Evolutionary conservation across 495 filamentous ascomycete genomes (phyloP).

Genomic region (Hypoxylon fuscum): DNA sequence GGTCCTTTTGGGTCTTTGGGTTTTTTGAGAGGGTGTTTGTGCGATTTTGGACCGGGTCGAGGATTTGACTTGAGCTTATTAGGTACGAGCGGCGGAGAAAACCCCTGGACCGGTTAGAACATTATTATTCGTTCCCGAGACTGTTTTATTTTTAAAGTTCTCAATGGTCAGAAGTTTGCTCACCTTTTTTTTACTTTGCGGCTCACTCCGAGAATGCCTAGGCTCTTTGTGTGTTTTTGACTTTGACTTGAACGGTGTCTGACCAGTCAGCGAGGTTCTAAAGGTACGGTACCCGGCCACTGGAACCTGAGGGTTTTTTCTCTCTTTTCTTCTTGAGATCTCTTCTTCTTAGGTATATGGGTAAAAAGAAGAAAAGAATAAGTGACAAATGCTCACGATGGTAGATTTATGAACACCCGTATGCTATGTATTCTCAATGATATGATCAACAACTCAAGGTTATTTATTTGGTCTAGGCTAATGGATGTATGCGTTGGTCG

Average conservation of each 20-base stretch:
- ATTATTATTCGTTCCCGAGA: slow-evolving; percentile 32
- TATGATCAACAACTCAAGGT: slow-evolving; percentile 30
- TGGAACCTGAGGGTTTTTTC: too few relatives aligned
- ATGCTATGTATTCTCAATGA: slow-evolving; percentile 26
- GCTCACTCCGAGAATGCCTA: slow-evolving; percentile 41
- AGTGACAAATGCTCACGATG: slow-evolving; percentile 21
- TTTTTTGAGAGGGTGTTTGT: slow-evolving; percentile 30
- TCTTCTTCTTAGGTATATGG: background rate
- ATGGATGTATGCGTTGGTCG: slow-evolving; percentile 32
- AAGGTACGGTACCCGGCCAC: too few relatives aligned
- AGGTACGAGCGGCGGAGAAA: slow-evolving; percentile 25
- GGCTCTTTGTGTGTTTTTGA: too few relatives aligned
- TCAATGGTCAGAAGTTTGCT: slow-evolving; percentile 29
- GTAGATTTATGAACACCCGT: slow-evolving; percentile 17
- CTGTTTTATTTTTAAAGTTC: background rate
- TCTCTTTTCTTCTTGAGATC: too few relatives aligned
- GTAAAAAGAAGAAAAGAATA: slow-evolving; percentile 1
- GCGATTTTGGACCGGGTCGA: slow-evolving; percentile 37
- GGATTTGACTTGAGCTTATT: slow-evolving; percentile 17
- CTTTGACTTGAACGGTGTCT: slow-evolving; percentile 2
- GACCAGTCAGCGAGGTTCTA: background rate
- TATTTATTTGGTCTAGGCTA: slow-evolving; percentile 25
- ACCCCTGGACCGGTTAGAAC: slow-evolving; percentile 12
- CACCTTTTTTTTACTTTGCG: slow-evolving; percentile 20
- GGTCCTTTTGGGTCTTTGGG: slow-evolving; percentile 9